Evolutionary conservation across 176 grass and related monocot species (phyloP).

Genomic region (Aegilops bicornis): DNA sequence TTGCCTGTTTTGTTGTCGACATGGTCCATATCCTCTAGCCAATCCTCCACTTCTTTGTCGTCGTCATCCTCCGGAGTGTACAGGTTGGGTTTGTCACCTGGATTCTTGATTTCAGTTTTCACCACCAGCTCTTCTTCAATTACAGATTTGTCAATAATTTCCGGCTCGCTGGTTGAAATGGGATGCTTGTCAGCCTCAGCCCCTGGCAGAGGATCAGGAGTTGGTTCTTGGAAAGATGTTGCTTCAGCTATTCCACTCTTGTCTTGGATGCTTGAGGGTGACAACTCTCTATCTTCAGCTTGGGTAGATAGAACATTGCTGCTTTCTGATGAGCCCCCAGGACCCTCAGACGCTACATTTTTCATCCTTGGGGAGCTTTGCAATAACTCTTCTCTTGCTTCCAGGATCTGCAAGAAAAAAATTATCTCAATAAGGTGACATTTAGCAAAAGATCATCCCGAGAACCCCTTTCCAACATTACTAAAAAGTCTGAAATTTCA

Average conservation of each 20-base stretch:
- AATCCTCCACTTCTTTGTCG: slow-evolving; percentile 65
- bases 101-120: slow-evolving; percentile 37
- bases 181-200: slow-evolving; percentile 55
- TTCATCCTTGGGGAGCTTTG: slow-evolving; percentile 36
- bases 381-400: slow-evolving; percentile 61
- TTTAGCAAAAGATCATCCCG: not conserved
- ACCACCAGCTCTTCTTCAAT: slow-evolving; percentile 59
- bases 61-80: not conserved
- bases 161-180: slow-evolving; percentile 36
- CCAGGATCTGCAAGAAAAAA: slow-evolving; percentile 39
- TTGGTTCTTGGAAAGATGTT: slow-evolving; percentile 27
- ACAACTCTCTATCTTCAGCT: slow-evolving; percentile 24
- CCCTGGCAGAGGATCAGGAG: slow-evolving; percentile 13
- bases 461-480: not conserved
- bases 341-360: slow-evolving; percentile 20
- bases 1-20: slow-evolving; percentile 24
- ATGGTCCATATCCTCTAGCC: slow-evolving; percentile 52
- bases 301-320: slow-evolving; percentile 28
- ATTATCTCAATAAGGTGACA: not conserved
- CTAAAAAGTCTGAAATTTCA: not conserved
- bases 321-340: slow-evolving; percentile 19
- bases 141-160: slow-evolving; percentile 71
- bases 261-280: slow-evolving; percentile 18
- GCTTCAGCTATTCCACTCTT: slow-evolving; percentile 9
- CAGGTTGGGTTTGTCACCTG: slow-evolving; percentile 12